Evolutionary conservation across 1,139 yeast species (phyloP).

Genomic region (Kodamaea sp.): DNA sequence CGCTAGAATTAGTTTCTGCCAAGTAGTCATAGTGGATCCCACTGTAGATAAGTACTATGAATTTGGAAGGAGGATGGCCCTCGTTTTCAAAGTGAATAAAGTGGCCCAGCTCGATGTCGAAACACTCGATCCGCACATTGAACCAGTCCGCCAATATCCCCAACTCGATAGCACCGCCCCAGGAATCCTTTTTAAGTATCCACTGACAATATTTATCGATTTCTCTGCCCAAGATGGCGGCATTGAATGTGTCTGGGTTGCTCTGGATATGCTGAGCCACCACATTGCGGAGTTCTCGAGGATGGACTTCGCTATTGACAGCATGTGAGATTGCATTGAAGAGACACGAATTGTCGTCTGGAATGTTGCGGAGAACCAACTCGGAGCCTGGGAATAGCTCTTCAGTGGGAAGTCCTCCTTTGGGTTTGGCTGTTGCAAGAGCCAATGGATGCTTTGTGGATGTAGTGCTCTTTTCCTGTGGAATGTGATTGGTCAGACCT

Average conservation of each 20-base stretch:
- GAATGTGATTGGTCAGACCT: neutral
- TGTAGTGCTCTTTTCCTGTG: slow-evolving; percentile 6
- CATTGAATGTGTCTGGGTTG: slow-evolving; percentile 51
- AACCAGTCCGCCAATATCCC: slow-evolving; percentile 62
- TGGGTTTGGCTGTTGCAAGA: neutral
- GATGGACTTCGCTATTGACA: slow-evolving; percentile 34
- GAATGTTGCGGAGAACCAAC: slow-evolving; percentile 58
- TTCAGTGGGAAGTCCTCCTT: neutral
- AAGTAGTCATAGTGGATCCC: slow-evolving; percentile 77
- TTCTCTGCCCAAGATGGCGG: slow-evolving; percentile 59
- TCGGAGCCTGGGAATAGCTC: slow-evolving; percentile 3
- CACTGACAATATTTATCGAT: slow-evolving; percentile 56
- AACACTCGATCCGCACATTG: slow-evolving; percentile 55
- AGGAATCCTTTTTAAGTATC: slow-evolving; percentile 61
- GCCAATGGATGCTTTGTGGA: neutral
- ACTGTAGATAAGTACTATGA: slow-evolving; percentile 59
- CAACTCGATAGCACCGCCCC: slow-evolving; percentile 90
- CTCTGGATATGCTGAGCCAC: slow-evolving; percentile 47
- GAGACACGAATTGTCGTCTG: slow-evolving; percentile 80
- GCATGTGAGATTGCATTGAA: slow-evolving; percentile 69
- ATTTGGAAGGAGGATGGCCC: slow-evolving; percentile 34
- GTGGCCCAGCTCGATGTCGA: slow-evolving; percentile 68
- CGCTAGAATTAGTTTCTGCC: slow-evolving; percentile 26
- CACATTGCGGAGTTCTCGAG: slow-evolving; percentile 45
- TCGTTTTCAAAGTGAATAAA: slow-evolving; percentile 55